Evolutionary conservation across 1,139 yeast genomes (phyloP).

Genomic region (Lodderomyces jiufengensis): DNA sequence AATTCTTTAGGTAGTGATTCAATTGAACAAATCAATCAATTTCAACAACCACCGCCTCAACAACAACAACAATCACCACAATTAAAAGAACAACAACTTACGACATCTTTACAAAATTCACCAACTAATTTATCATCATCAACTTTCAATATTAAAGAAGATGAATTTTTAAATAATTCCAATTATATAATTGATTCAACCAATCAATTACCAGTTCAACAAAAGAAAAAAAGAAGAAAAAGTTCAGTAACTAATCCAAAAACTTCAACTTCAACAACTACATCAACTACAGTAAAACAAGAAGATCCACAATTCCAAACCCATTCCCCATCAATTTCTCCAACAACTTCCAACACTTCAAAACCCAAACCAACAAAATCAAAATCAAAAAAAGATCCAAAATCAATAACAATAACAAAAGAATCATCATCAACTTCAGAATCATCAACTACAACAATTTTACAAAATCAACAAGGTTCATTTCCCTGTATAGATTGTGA

Average conservation of each 20-base stretch:
- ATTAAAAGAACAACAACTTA: neutral
- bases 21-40: conserved; percentile 2
- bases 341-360: conserved; percentile 6
- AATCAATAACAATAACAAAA: conserved; percentile 1
- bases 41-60: neutral
- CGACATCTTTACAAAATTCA: conserved; percentile 8
- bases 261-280: conserved; percentile 3
- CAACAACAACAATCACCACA: neutral
- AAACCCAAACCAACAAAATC: neutral
- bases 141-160: conserved; percentile 10
- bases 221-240: conserved; percentile 12
- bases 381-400: conserved; percentile 2
- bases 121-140: conserved; percentile 8
- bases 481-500: conserved; percentile 47
- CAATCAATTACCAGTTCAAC: conserved; percentile 3
- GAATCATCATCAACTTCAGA: conserved; percentile 1
- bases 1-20: neutral
- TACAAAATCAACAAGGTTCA: conserved; percentile 15
- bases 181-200: neutral
- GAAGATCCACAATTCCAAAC: conserved; percentile 1
- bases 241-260: conserved; percentile 7
- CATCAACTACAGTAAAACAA: conserved; percentile 1
- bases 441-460: conserved; percentile 4
- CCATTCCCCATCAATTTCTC: conserved; percentile 11
- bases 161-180: neutral